phyloP scores from a whole-genome alignment of 2,329 filamentous ascomycete genomes.

The Penicillium sp. region DNA sequence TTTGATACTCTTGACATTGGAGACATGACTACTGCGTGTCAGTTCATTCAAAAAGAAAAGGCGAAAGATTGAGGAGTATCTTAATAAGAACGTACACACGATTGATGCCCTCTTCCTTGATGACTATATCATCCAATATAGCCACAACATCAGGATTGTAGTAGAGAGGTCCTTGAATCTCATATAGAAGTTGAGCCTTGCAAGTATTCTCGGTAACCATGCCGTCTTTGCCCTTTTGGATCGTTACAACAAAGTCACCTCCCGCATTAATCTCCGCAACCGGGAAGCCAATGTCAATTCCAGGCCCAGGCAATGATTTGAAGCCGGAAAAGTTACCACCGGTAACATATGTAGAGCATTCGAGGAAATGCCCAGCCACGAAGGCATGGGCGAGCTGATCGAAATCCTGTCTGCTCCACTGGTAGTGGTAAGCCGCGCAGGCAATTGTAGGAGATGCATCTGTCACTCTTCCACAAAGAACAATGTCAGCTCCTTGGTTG shows the following conservation, averaged over 20 bases:
- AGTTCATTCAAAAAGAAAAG: neutral
- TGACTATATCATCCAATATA: neutral
- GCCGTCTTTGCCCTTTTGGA: neutral
- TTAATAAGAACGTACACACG: neutral
- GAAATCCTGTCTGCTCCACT: neutral
- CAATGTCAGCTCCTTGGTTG: neutral
- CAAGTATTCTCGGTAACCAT: neutral
- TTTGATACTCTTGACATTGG: neutral
- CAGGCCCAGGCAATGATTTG: neutral
- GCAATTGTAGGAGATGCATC: neutral
- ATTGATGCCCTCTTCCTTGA: neutral
- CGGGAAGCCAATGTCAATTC: neutral
- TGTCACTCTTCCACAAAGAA: neutral
- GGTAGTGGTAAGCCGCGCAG: neutral
- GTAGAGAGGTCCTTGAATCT: neutral
- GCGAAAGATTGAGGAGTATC: neutral
- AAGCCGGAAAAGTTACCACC: neutral
- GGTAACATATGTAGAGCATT: neutral
- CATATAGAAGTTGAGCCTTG: neutral
- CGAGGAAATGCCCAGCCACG: neutral
- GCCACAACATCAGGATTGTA: neutral
- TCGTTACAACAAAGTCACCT: neutral
- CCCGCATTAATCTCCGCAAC: neutral
- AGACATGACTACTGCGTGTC: neutral
- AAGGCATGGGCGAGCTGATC: neutral